Evolutionary conservation across 495 filamentous ascomycete species (phyloP).

Genomic region (Xylaria sp.): DNA sequence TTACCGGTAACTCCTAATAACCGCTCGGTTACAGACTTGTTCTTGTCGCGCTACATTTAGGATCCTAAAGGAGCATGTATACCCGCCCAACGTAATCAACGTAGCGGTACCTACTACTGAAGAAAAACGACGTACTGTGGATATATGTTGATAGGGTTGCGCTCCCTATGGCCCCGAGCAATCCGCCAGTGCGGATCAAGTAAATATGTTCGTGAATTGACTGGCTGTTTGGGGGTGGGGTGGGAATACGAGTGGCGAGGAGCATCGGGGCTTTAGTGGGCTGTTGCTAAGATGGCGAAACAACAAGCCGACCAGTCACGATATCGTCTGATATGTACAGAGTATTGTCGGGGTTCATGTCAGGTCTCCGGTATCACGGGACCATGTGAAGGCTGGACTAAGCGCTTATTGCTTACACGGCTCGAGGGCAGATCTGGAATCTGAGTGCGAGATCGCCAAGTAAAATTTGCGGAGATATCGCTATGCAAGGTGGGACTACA

Average conservation of each 20-base stretch:
- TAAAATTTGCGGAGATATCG: conserved; percentile 24
- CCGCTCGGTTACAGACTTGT: too few relatives aligned
- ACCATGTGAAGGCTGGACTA: conserved; percentile 12
- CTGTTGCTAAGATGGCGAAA: background rate
- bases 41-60: too few relatives aligned
- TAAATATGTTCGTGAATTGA: conserved; percentile 10
- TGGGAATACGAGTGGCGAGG: conserved; percentile 17
- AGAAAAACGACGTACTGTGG: background rate
- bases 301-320: conserved; percentile 16
- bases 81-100: background rate
- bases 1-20: too few relatives aligned
- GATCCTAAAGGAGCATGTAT: too few relatives aligned
- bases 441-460: conserved; percentile 21
- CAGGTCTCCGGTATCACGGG: conserved; percentile 18
- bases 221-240: conserved; percentile 6
- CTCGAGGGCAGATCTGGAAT: conserved; percentile 4
- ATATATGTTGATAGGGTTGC: conserved; percentile 8
- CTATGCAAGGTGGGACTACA: background rate
- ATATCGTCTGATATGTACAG: background rate
- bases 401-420: conserved; percentile 8
- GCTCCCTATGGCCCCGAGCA: conserved; percentile 4
- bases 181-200: conserved; percentile 22
- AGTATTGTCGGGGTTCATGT: background rate
- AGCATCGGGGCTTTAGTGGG: background rate
- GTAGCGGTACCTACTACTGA: background rate